Percentiles rank a stretch among this genome's conserved stretches.
Evolutionary conservation across 1,139 yeast species (phyloP).

Genomic region (Geotrichum citri-aurantii): DNA sequence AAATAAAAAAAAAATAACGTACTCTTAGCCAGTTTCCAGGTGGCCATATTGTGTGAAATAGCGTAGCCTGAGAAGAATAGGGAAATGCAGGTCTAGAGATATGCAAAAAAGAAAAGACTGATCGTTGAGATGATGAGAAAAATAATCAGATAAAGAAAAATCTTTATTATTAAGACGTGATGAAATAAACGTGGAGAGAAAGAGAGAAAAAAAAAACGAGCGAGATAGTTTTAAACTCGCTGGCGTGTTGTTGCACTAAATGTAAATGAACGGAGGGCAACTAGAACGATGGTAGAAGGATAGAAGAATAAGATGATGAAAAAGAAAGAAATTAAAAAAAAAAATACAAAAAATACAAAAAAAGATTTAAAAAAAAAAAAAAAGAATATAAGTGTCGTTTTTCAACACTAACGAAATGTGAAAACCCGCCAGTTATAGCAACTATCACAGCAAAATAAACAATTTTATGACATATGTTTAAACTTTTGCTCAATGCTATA

Average conservation of each 20-base stretch:
- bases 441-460: neutral
- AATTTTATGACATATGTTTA: neutral
- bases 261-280: neutral
- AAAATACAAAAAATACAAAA: too few relatives aligned
- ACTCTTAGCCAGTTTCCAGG: constrained; percentile 16
- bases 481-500: neutral
- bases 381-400: too few relatives aligned
- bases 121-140: neutral
- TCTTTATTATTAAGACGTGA: neutral
- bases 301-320: neutral
- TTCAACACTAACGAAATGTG: too few relatives aligned
- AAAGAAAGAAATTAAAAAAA: neutral
- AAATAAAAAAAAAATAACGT: neutral
- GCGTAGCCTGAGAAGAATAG: neutral
- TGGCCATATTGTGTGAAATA: constrained; percentile 2
- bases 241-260: neutral
- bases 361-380: too few relatives aligned
- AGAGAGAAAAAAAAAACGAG: neutral
- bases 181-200: neutral
- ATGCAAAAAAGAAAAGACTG: neutral
- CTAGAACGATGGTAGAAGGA: neutral
- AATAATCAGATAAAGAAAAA: neutral
- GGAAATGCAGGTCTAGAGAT: neutral
- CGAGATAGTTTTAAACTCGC: neutral
- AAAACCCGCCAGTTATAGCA: neutral